phyloP scores from a whole-genome alignment of 192 early-diverging fungal genomes.

The Bifiguratus adelaidae region DNA sequence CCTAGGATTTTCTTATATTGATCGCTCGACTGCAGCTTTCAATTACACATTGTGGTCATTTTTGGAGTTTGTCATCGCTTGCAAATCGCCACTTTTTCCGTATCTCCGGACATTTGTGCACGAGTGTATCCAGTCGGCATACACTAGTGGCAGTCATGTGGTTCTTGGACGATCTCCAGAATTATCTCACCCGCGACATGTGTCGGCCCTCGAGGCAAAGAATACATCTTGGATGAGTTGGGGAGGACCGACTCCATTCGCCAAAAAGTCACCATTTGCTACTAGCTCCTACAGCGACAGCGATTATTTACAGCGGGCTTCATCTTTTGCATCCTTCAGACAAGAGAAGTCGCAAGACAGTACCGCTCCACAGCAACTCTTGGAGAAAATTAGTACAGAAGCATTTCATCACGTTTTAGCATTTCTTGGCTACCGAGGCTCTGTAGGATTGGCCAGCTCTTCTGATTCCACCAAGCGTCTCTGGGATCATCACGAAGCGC shows the following conservation, averaged over 20 bases:
- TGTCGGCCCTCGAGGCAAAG: constrained; percentile 6
- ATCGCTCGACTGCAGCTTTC: constrained; percentile 15
- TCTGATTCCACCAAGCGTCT: too few relatives aligned
- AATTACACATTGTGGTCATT: constrained; percentile 40
- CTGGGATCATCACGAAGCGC: too few relatives aligned
- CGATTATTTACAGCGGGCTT: too few relatives aligned
- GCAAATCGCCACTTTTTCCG: constrained; percentile 31
- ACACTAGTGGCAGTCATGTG: not conserved
- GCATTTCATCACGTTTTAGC: too few relatives aligned
- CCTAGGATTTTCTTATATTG: not conserved
- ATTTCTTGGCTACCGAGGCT: too few relatives aligned
- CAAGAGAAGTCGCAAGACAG: too few relatives aligned
- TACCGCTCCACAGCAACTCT: too few relatives aligned
- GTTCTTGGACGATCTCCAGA: not conserved
- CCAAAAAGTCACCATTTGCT: too few relatives aligned
- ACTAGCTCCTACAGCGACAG: too few relatives aligned
- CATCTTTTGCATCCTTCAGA: too few relatives aligned
- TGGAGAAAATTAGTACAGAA: too few relatives aligned
- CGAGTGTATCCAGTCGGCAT: constrained; percentile 18
- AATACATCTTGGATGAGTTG: constrained; percentile 33
- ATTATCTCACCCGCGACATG: constrained; percentile 11
- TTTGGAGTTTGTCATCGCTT: constrained; percentile 36
- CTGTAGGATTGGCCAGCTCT: too few relatives aligned
- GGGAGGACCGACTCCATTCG: constrained; percentile 16
- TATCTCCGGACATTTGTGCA: constrained; percentile 29